These are phyloP conservation scores for Rhizodiscina lignyota DNA, from an alignment of 495 filamentous ascomycete genomes.

Conservation along the genomic window DNA sequence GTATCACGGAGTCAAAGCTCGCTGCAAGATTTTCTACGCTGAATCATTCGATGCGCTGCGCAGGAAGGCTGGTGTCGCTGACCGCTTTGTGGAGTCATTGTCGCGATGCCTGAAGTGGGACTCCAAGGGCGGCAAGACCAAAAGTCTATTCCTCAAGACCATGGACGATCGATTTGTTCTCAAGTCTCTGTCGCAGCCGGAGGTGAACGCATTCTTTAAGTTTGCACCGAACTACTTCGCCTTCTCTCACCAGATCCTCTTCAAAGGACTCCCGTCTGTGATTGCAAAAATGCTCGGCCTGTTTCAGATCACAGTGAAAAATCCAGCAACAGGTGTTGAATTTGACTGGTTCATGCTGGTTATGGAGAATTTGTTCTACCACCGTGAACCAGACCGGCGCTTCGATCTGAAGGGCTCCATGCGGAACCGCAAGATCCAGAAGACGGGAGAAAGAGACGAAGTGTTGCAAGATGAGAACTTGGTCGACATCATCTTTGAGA, in stretches of 20 bases:
- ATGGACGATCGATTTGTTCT: slow-evolving; percentile 87
- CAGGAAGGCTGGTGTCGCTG: slow-evolving; percentile 77
- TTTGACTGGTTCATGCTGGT: slow-evolving; percentile 88
- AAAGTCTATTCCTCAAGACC: slow-evolving; percentile 95
- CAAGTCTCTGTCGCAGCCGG: slow-evolving; percentile 74
- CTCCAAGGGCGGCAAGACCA: slow-evolving; percentile 94
- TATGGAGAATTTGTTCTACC: slow-evolving; percentile 99
- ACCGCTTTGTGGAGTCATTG: slow-evolving; percentile 87
- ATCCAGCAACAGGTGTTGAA: slow-evolving; percentile 76
- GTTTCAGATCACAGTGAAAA: slow-evolving; percentile 94
- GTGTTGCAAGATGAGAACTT: slow-evolving; percentile 97
- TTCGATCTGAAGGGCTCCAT: slow-evolving; percentile 98
- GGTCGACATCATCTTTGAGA: slow-evolving; percentile 98
- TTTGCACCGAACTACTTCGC: slow-evolving; percentile 96
- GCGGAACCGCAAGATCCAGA: slow-evolving; percentile 91
- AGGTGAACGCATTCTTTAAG: slow-evolving; percentile 82
- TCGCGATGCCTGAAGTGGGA: slow-evolving; percentile 97
- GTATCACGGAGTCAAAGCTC: slow-evolving; percentile 81
- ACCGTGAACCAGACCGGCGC: slow-evolving; percentile 63
- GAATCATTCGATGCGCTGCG: slow-evolving; percentile 95
- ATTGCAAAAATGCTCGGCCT: slow-evolving; percentile 99
- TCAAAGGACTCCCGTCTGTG: slow-evolving; percentile 88
- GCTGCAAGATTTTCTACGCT: slow-evolving; percentile 95
- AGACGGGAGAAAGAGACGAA: slow-evolving; percentile 87
- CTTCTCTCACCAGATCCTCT: slow-evolving; percentile 89